Evolutionary conservation across 2,329 filamentous ascomycete genomes (phyloP), one percentile per base, ranked within the genome.

Genomic region (Scleromitrula shiraiana): DNA sequence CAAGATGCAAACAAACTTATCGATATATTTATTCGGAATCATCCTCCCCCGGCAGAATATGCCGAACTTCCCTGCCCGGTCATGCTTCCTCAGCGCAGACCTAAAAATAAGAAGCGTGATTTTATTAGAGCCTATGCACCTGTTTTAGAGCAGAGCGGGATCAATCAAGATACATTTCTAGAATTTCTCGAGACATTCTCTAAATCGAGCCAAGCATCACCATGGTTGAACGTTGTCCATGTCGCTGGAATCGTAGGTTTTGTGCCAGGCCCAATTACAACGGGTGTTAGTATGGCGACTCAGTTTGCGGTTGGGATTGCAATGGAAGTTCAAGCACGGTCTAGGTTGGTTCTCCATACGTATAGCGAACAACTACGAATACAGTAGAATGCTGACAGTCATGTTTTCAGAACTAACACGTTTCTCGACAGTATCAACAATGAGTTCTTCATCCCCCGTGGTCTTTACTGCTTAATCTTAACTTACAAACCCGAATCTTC

Each of bases 351-450:
- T 23, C 36, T 40, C 42, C 37, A 26, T 23, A 22, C 35, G 33
- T n/a, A 15, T 22, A 9, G 5, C 1, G 5, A 22, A n/a, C 17
- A n/a, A 19, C 9, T 20, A 8, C 6, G 29, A n/a, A n/a, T n/a
- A n/a, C n/a, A n/a, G n/a, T n/a, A n/a, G n/a, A n/a, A 44, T 32
- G 14, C 45, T 52, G 20, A 59, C 33, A 4, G 12, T 35, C 26
- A 29, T 41, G n/a, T 20, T 36, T 46, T 1, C 20, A 61, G 60
- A 50, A 54, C 56, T 12, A 80, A 79, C 55, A 64, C 59, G 0
- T 82, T 77, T 57, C 68, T 83, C 14, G 70, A 79, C 53, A 63
- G 67, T 29, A 68, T 78, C 55, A 82, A 82, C 56, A 66, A 71
- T 7, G 67, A 74, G 3, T 71, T 78, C 50, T 83, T 82, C 60